Evolutionary conservation across 305 asterid genomes (phyloP), one percentile per base, ranked within the genome.

Genomic region (Fraxinus sp.): DNA sequence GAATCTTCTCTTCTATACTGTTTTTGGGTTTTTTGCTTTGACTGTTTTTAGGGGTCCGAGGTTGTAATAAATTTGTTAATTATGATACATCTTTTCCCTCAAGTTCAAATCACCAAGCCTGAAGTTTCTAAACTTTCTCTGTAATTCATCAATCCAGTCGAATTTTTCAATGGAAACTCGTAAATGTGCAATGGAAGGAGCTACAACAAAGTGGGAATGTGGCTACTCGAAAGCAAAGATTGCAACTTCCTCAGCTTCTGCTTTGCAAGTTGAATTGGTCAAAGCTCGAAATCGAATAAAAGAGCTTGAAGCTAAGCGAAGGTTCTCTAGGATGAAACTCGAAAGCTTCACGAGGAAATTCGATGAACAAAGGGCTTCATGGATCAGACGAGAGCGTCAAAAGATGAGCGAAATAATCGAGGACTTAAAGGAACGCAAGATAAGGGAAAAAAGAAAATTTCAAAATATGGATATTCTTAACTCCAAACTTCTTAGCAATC

Each of bases 151-250:
- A 44, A 62, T 74, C 14, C 73, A 89, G 91, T 87, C 81, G 24
- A 79, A 84, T 62, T 74, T 82, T 74, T 85, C 85, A 20, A 3
- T 79, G 62, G 92, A 92, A 82, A 82, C 77, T 57, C 85, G 81
- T 30, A 83, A 89, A 83, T 46, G 22, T 74, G 79, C 77, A 22
- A 81, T 73, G 62, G 92, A 92, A 82, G 90, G 88, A 71, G 88
- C 85, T 74, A 83, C 93, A 18, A 57, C 22, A 66, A 89, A 86
- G 84, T 90, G 93, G 95, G 89, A 91, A 64, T 85, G 18, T 49
- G 74, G 76, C 80, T 4, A 22, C 80, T 76, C 52, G 28, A 88
- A 78, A 75, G 32, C 46, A 78, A 84, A 76, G 74, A 35, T 52
- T 75, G 76, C 81, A 24, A 68, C 83, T 3, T 30, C 68, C 62